Base-by-base conservation (phyloP, 2,329 filamentous ascomycete genomes). In the Verticillium alfalfae region DNA sequence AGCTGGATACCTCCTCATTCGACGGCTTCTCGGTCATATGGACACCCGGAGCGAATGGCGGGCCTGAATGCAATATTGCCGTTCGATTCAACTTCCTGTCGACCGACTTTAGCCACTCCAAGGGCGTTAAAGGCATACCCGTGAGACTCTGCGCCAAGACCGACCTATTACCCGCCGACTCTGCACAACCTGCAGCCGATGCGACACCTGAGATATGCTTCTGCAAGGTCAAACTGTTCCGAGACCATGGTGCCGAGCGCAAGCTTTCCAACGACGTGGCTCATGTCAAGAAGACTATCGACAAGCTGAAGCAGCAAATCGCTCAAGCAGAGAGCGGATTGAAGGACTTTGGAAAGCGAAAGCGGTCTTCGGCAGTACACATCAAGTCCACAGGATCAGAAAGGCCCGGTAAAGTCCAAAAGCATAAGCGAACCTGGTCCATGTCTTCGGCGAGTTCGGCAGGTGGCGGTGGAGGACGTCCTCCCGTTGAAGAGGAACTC, bases 11-110 rank as follows among this genome's bases (percentile, higher is more conserved):
- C 2, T 88, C 91, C 3, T 96, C 93, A 0, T 97, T 97, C 66
- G 94, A 98, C 71, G 93, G 94, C 0, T 98, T 98, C 72, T 94
- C 89, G 7, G 92, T 98, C 5, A 85, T 88, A 6, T 98, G 94
- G 94, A 91, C 88, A 0, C 89, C 92, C 0, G 89, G 87, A 5
- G 75, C 84, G 52, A 88, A 88, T 57, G 87, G 88, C 0, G 76
- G 79, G 0, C 80, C 89, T 3, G 93, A 97, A 69, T 95, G 93
- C 73, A 91, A 88, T 57, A 87, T 99, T 61, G 90, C 93, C 9
- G 92, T 98, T 13, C 91, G 95, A 56, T 99, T 98, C 82, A 99
- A 99, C 77, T 99, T 99, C 72, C 81, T 99, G 0, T 99, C 95
- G 0, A 99, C 95, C 9, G 95, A 99, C 72, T 99, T 98, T 73